phyloP scores from a whole-genome alignment of 2,329 filamentous ascomycete genomes.

The Zalaria obscura region DNA sequence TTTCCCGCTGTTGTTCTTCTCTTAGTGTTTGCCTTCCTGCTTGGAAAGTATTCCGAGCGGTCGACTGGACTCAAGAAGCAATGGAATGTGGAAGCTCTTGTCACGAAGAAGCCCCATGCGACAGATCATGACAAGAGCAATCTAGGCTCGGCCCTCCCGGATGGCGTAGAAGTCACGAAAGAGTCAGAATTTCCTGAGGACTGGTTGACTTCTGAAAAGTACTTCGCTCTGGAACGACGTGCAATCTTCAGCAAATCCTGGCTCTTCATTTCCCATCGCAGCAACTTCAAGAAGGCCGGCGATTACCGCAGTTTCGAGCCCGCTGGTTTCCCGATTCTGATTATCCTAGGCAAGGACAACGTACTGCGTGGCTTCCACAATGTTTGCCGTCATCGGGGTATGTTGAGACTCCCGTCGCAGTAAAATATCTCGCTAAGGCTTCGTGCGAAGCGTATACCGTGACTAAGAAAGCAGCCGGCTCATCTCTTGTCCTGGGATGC shows the following conservation, averaged over 20 bases:
- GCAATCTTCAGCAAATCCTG: constrained; percentile 39
- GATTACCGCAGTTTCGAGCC: constrained; percentile 43
- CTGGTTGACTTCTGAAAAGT: constrained; percentile 25
- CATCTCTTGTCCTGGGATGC: constrained; percentile 40
- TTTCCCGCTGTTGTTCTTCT: too few species aligned
- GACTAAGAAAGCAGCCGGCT: constrained; percentile 36
- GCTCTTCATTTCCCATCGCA: constrained; percentile 40
- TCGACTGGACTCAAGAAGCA: too few species aligned
- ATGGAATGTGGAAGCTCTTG: too few species aligned
- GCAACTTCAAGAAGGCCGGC: constrained; percentile 35
- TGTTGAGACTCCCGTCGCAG: constrained; percentile 5
- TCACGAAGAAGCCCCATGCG: too few species aligned
- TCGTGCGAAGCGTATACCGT: constrained; percentile 36
- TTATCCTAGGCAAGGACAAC: constrained; percentile 36
- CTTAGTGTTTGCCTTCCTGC: too few species aligned
- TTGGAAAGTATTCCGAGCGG: too few species aligned
- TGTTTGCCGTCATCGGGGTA: constrained; percentile 40
- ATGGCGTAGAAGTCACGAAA: constrained; percentile 16
- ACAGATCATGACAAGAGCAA: too few species aligned
- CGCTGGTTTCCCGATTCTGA: constrained; percentile 42
- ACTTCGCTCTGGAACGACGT: constrained; percentile 34
- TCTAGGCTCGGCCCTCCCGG: not conserved
- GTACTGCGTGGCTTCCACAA: constrained; percentile 50
- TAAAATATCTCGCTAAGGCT: too few species aligned
- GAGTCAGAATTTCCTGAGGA: constrained; percentile 26